Base-by-base conservation (phyloP, 768 basidiomycete genomes). In the Pleurotus platypus region DNA sequence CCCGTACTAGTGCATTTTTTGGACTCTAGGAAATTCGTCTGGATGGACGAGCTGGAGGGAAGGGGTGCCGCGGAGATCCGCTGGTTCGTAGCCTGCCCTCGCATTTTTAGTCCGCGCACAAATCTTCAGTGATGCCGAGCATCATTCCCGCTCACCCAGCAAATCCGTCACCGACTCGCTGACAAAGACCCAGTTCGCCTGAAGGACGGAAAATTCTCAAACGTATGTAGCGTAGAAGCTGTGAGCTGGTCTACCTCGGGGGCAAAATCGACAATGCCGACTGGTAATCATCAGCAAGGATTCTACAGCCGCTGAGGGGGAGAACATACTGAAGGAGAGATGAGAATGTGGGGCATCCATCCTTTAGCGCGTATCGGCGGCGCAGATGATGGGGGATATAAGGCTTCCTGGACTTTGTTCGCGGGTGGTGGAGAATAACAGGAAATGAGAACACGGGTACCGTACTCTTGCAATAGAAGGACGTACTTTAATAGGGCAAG, bases 211-310 rank as follows among this genome's bases (percentile, higher is more conserved):
- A 55, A 49, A 39, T 55, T 46, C 51, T 57, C 6, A n/a, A 30
- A 13, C 27, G 42, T 30, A 46, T 2, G 16, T 48, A 16, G 20
- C n/a, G 54, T 20, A 45, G 47, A 39, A 39, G 24, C 47, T 22
- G 42, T 35, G 26, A 55, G 42, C 22, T 54, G 20, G 42, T 69
- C 62, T 65, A 88, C 88, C 70, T 89, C 78, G 70, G 86, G 80
- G 3, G 87, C 84, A 69, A 91, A 90, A 70, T 92, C 90, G 51
- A 90, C 84, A 63, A 91, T 92, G 16, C 84, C 87, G 59, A 92
- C 90, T 90, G 65, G 9, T 53, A 37, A 39, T 51, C 53, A 59
- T 37, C 51, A 58, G 39, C 56, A 43, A 18, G 39, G 61, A 48
- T 53, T 51, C 51, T 51, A 60, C 46, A 5, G 42, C 56, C 39